Conservation (phyloP, 1,139 yeast genomes). For the Yarrowia galli region DNA sequence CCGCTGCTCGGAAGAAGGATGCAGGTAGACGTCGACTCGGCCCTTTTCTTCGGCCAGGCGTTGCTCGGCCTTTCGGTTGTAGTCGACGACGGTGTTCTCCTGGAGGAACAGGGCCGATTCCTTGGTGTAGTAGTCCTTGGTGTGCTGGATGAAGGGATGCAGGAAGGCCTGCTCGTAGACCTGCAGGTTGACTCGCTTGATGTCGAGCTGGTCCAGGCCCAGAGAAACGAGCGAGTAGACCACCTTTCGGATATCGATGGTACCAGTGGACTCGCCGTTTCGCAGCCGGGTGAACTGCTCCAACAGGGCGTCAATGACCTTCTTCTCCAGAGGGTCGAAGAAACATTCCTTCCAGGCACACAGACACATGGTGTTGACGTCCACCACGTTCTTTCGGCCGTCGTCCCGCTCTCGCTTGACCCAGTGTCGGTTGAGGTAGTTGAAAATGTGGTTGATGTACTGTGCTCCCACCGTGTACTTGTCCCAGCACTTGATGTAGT, state of each 20-base stretch:
- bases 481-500: slow-evolving; percentile 88
- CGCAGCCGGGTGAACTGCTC: slow-evolving; percentile 79
- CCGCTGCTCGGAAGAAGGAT: slow-evolving; percentile 83
- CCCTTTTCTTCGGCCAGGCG: slow-evolving; percentile 83
- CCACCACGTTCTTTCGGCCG: slow-evolving; percentile 90
- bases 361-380: slow-evolving; percentile 85
- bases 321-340: slow-evolving; percentile 70
- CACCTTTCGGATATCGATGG: slow-evolving; percentile 71
- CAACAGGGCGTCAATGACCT: slow-evolving; percentile 73
- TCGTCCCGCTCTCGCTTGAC: slow-evolving; percentile 95
- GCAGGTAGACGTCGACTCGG: slow-evolving; percentile 78
- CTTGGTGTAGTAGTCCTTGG: slow-evolving; percentile 71
- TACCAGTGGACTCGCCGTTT: slow-evolving; percentile 76
- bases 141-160: slow-evolving; percentile 72
- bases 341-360: slow-evolving; percentile 87
- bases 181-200: slow-evolving; percentile 81
- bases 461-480: slow-evolving; percentile 92
- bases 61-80: slow-evolving; percentile 83
- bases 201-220: slow-evolving; percentile 61
- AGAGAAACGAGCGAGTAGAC: slow-evolving; percentile 76
- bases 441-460: slow-evolving; percentile 89
- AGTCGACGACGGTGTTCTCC: slow-evolving; percentile 85
- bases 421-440: slow-evolving; percentile 97
- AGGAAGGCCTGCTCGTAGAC: slow-evolving; percentile 86
- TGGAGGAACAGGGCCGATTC: slow-evolving; percentile 74